A percentile compares a stretch with the other conserved stretches of the same genome.
These are phyloP conservation scores for Pyricularia pennisetigena DNA, from an alignment of 2,329 filamentous ascomycete species.

Conservation along the genomic window DNA sequence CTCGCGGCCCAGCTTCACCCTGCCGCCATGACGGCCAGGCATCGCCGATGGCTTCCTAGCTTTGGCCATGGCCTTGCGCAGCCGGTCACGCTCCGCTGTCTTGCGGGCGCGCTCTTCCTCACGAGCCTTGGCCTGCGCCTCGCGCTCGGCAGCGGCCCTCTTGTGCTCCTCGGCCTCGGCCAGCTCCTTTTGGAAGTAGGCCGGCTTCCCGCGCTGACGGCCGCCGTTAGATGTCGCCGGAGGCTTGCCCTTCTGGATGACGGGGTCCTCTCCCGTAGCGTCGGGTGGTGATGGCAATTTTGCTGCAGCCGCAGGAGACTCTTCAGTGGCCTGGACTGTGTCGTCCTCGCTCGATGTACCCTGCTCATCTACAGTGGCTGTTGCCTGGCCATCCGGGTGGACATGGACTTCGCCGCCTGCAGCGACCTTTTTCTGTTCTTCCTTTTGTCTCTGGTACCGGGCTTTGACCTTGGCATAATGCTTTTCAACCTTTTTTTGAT, in stretches of 20 bases:
- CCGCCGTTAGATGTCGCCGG: conserved; percentile 5
- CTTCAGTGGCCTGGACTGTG: neutral
- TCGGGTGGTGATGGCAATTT: neutral
- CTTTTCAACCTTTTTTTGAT: conserved; percentile 90
- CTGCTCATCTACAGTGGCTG: neutral
- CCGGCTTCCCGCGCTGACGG: conserved; percentile 27
- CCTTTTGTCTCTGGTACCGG: conserved; percentile 18
- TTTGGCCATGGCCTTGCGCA: conserved; percentile 60
- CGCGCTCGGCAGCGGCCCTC: conserved; percentile 18
- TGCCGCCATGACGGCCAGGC: conserved; percentile 57
- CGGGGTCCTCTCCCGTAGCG: neutral
- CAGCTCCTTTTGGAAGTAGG: conserved; percentile 57
- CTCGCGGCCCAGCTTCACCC: conserved; percentile 73
- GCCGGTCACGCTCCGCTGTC: conserved; percentile 53
- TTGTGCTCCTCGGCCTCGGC: conserved; percentile 32
- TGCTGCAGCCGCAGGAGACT: neutral
- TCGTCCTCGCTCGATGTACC: neutral
- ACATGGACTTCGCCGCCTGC: conserved; percentile 12
- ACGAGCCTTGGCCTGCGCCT: conserved; percentile 34
- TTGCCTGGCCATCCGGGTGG: conserved; percentile 31
- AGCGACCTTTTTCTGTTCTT: neutral
- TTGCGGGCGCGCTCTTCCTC: conserved; percentile 46
- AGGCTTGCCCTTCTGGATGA: neutral
- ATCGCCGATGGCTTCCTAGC: conserved; percentile 52
- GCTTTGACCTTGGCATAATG: conserved; percentile 82